phyloP scores from a whole-genome alignment of 208 protist species.

The Trichomonas gallinae region DNA sequence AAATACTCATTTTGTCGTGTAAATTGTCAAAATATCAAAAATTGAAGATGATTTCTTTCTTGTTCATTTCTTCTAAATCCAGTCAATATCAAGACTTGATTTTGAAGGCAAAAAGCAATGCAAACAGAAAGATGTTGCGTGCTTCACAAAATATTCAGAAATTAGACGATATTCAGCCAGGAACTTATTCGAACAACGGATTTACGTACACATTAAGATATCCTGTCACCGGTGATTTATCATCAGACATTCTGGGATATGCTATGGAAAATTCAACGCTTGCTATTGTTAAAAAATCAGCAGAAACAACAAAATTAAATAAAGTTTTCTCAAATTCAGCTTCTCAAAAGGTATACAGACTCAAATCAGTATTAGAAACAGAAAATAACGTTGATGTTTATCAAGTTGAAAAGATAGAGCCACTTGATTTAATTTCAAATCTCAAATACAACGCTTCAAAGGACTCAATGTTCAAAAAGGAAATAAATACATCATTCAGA shows the following conservation, averaged over 20 bases:
- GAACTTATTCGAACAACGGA: not conserved
- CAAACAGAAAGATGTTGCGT: not conserved
- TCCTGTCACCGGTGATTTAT: not conserved
- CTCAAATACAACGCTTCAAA: not conserved
- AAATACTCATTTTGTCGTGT: too few species aligned
- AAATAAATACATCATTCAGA: not conserved
- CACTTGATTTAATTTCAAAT: not conserved
- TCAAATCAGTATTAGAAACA: not conserved
- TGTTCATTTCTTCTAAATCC: not conserved
- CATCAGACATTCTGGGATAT: not conserved
- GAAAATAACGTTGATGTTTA: not conserved
- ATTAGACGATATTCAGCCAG: not conserved
- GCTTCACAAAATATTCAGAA: not conserved
- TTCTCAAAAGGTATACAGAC: not conserved
- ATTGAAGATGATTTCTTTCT: not conserved
- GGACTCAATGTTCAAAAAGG: not conserved
- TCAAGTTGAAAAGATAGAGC: not conserved
- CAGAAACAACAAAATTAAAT: not conserved
- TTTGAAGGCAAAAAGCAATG: not conserved
- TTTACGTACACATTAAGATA: not conserved
- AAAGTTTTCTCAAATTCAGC: not conserved
- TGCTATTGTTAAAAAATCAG: not conserved
- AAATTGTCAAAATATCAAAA: not conserved
- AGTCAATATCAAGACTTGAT: not conserved
- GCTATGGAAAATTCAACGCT: not conserved